A percentile compares a stretch with the other conserved stretches of the same genome.
Conservation (phyloP, 2,329 filamentous ascomycete species). For the Botrytis elliptica region DNA sequence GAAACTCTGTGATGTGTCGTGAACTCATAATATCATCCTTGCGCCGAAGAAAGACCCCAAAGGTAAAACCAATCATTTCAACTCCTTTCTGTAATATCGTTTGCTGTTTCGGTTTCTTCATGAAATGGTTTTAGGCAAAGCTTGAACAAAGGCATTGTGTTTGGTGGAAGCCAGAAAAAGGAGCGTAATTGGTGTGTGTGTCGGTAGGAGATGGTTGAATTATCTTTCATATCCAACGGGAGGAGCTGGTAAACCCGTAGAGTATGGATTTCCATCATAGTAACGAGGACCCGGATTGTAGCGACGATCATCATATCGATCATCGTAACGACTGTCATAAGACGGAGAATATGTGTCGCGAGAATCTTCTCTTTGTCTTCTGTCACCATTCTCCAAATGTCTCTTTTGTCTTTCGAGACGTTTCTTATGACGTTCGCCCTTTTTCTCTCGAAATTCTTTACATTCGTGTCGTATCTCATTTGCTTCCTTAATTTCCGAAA, state of each 20-base stretch:
- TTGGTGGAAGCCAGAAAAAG: neutral
- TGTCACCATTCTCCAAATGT: slow-evolving; percentile 28
- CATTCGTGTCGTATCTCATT: slow-evolving; percentile 58
- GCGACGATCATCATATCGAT: slow-evolving; percentile 30
- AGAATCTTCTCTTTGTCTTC: slow-evolving; percentile 18
- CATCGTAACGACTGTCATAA: slow-evolving; percentile 24
- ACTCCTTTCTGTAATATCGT: neutral
- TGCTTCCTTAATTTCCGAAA: slow-evolving; percentile 65
- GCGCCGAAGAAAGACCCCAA: slow-evolving; percentile 21
- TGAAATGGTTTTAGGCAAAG: slow-evolving; percentile 10
- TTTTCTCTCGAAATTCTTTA: slow-evolving; percentile 52
- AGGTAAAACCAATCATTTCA: slow-evolving; percentile 8
- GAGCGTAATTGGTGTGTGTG: neutral
- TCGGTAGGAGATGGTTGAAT: slow-evolving; percentile 11
- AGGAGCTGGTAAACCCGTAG: slow-evolving; percentile 38
- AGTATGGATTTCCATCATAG: slow-evolving; percentile 48
- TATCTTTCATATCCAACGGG: slow-evolving; percentile 36
- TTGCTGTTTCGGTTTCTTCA: neutral
- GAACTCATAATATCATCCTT: slow-evolving; percentile 19
- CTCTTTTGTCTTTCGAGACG: slow-evolving; percentile 46
- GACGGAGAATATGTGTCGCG: slow-evolving; percentile 14
- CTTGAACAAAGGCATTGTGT: slow-evolving; percentile 19
- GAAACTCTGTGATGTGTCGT: slow-evolving; percentile 20
- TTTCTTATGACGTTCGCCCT: slow-evolving; percentile 46
- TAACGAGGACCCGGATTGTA: slow-evolving; percentile 44